These are phyloP conservation scores for Pythium vanterpoolii DNA, from an alignment of 352 stramenopile genomes.

Conservation along the genomic window DNA sequence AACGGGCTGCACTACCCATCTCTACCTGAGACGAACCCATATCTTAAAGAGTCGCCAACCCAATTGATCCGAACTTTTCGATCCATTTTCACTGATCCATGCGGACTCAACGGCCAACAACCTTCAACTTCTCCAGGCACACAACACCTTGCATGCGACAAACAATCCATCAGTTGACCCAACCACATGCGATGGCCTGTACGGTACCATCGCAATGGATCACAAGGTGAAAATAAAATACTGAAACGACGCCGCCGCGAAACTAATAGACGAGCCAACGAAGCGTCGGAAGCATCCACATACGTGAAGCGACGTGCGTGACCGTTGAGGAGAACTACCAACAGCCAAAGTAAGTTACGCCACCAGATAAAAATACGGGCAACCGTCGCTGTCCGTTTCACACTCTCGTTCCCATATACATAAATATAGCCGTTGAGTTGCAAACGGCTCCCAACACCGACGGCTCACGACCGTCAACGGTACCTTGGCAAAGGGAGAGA, in stretches of 20 bases:
- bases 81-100: background rate
- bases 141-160: too few species aligned
- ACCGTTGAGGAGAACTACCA: background rate
- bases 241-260: background rate
- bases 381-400: background rate
- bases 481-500: background rate
- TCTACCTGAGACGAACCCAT: slow-evolving; percentile 2
- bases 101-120: too few species aligned
- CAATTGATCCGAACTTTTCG: background rate
- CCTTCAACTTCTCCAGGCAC: too few species aligned
- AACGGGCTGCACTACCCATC: too few species aligned
- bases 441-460: background rate
- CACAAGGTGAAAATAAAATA: background rate
- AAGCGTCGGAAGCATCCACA: background rate
- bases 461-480: background rate
- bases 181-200: background rate
- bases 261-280: background rate
- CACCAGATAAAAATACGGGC: background rate
- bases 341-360: background rate
- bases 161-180: background rate
- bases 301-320: background rate
- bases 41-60: slow-evolving; percentile 10
- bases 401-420: background rate
- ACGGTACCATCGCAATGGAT: background rate
- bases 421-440: slow-evolving; percentile 5